Evolutionary conservation across 768 basidiomycete species (phyloP).

Genomic region (Lentinula sp.): DNA sequence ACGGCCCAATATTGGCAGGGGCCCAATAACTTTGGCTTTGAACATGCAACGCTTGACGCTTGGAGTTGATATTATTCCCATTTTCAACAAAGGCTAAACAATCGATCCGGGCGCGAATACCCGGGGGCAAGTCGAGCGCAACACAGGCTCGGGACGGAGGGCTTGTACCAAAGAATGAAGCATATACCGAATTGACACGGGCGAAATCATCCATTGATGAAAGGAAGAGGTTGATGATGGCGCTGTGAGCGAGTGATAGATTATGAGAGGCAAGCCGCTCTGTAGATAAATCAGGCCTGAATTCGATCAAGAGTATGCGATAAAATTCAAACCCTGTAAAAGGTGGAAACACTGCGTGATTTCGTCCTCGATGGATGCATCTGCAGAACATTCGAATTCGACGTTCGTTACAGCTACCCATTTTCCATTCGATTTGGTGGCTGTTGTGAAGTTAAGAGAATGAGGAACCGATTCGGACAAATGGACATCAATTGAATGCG

Average conservation of each 20-base stretch:
- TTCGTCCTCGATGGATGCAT: constrained; percentile 60
- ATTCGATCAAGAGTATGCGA: background rate
- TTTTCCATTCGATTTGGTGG: constrained; percentile 31
- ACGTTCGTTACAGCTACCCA: constrained; percentile 73
- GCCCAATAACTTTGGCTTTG: constrained; percentile 98
- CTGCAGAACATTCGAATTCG: constrained; percentile 17
- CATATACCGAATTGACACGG: constrained; percentile 72
- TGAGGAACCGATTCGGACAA: background rate
- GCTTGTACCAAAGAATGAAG: constrained; percentile 79
- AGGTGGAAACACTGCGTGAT: constrained; percentile 60
- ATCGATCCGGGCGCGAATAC: constrained; percentile 62
- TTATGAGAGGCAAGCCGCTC: constrained; percentile 44
- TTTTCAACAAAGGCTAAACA: constrained; percentile 64
- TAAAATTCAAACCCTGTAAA: constrained; percentile 46
- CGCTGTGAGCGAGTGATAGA: constrained; percentile 51
- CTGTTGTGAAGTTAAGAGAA: constrained; percentile 6
- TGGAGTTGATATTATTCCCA: constrained; percentile 13
- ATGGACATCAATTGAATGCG: background rate
- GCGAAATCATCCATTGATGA: constrained; percentile 79
- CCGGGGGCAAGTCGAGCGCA: constrained; percentile 60
- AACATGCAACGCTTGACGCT: constrained; percentile 82
- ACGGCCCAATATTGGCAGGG: constrained; percentile 97
- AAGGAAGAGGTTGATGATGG: constrained; percentile 79
- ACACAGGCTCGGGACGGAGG: constrained; percentile 97
- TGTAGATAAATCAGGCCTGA: constrained; percentile 19